Evolutionary conservation across 208 protist genomes (phyloP).

Genomic region (Trypanosoma caninum): DNA sequence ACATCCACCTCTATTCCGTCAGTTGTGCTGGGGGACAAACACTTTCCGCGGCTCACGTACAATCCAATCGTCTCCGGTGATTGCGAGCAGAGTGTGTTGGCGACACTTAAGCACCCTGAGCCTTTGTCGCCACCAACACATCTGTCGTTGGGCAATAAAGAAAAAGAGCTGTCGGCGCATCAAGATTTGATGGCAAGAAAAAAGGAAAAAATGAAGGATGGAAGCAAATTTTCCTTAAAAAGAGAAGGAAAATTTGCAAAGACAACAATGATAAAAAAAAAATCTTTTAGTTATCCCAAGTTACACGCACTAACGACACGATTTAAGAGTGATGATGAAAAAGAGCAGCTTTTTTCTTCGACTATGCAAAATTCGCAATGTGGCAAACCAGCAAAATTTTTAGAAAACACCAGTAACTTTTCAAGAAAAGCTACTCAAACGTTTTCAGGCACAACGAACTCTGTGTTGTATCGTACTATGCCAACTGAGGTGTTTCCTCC

Average conservation of each 20-base stretch:
- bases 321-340: not conserved
- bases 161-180: not conserved
- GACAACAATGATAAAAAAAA: not conserved
- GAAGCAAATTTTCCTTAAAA: too few species aligned
- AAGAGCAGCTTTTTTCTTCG: not conserved
- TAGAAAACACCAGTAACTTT: slow-evolving; percentile 1
- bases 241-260: not conserved
- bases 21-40: slow-evolving; percentile 15
- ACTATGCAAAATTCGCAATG: not conserved
- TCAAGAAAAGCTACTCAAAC: slow-evolving; percentile 8
- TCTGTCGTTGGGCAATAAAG: slow-evolving; percentile 20
- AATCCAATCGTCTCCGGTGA: slow-evolving; percentile 4
- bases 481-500: slow-evolving; percentile 10
- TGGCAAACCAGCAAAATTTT: not conserved
- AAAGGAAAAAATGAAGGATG: slow-evolving; percentile 2
- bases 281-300: not conserved
- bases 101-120: slow-evolving; percentile 40
- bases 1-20: slow-evolving; percentile 50
- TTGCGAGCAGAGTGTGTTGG: not conserved
- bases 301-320: not conserved
- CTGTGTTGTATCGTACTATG: not conserved
- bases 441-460: slow-evolving; percentile 2
- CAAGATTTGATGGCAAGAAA: not conserved
- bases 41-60: slow-evolving; percentile 20
- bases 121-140: slow-evolving; percentile 55